Conservation (phyloP, 768 basidiomycete genomes). For the Leccinum rimulosum region DNA sequence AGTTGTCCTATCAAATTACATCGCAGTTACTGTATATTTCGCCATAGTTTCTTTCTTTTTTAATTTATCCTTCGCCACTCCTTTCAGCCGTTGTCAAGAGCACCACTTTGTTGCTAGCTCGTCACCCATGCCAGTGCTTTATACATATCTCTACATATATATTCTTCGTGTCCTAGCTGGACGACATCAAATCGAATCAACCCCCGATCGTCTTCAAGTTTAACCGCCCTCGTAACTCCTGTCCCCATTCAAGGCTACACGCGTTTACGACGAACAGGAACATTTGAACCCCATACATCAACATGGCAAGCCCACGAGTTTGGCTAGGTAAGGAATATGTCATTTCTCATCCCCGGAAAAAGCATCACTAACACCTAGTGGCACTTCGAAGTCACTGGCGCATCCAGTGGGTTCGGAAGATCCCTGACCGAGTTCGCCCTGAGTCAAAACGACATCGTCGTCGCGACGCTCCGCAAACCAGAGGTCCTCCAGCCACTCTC, state of each 20-base stretch:
- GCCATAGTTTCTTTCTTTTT: neutral
- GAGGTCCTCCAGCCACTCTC: constrained; percentile 13
- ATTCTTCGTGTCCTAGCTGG: neutral
- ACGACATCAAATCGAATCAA: neutral
- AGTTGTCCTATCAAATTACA: neutral
- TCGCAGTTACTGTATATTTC: neutral
- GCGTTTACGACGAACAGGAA: constrained; percentile 3
- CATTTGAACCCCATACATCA: neutral
- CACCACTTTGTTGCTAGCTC: too few species aligned
- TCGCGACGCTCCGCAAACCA: constrained; percentile 44
- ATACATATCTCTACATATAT: neutral
- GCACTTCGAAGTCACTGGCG: constrained; percentile 34
- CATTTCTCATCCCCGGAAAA: neutral
- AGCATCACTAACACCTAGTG: neutral
- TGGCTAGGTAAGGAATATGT: constrained; percentile 4
- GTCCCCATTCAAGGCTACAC: neutral
- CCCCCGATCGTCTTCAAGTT: too few species aligned
- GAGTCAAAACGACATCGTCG: constrained; percentile 35
- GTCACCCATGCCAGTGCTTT: neutral
- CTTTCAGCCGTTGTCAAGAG: too few species aligned
- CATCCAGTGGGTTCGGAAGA: constrained; percentile 40
- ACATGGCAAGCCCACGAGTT: constrained; percentile 9
- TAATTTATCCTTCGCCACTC: neutral
- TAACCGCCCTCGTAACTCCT: too few species aligned
- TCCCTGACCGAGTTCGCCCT: constrained; percentile 32